Conservation (phyloP, 805 yeast genomes). For the Starmerella tilneyi region DNA sequence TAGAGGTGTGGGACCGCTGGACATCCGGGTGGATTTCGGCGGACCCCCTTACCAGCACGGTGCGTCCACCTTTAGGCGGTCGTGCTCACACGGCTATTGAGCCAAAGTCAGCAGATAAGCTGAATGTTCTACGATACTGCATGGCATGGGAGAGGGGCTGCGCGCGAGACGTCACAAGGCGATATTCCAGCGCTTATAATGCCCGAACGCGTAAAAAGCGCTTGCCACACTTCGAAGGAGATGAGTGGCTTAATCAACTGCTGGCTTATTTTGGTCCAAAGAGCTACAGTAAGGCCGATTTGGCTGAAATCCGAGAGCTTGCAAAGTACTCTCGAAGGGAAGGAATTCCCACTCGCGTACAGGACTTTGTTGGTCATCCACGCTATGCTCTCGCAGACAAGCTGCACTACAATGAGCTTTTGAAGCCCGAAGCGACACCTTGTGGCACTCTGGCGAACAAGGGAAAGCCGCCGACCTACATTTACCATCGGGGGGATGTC, state of each 20-base stretch:
- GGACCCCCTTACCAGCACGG: slow-evolving; percentile 61
- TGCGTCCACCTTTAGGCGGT: slow-evolving; percentile 41
- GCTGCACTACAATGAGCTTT: slow-evolving; percentile 57
- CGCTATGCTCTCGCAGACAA: slow-evolving; percentile 70
- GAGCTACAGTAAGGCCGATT: slow-evolving; percentile 30
- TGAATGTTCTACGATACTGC: slow-evolving; percentile 60
- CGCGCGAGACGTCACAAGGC: slow-evolving; percentile 73
- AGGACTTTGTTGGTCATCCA: slow-evolving; percentile 82
- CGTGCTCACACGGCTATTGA: slow-evolving; percentile 50
- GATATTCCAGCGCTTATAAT: slow-evolving; percentile 63
- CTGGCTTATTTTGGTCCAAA: slow-evolving; percentile 29
- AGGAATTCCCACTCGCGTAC: slow-evolving; percentile 76
- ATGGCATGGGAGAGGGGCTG: slow-evolving; percentile 62
- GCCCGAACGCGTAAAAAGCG: slow-evolving; percentile 67
- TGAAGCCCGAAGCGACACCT: slow-evolving; percentile 49
- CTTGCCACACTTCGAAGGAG: slow-evolving; percentile 43
- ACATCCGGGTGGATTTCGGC: slow-evolving; percentile 69
- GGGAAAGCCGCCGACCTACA: slow-evolving; percentile 32
- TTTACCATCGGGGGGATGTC: slow-evolving; percentile 60
- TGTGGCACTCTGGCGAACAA: slow-evolving; percentile 62
- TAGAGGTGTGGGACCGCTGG: slow-evolving; percentile 80
- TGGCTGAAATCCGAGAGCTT: slow-evolving; percentile 50
- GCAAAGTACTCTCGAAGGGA: slow-evolving; percentile 54
- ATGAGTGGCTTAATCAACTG: slow-evolving; percentile 42
- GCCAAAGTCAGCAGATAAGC: slow-evolving; percentile 53